A percentile compares a stretch with the other conserved stretches of the same genome.
Conservation (phyloP, 345 rosid genomes). For the Erodium maritimum region DNA sequence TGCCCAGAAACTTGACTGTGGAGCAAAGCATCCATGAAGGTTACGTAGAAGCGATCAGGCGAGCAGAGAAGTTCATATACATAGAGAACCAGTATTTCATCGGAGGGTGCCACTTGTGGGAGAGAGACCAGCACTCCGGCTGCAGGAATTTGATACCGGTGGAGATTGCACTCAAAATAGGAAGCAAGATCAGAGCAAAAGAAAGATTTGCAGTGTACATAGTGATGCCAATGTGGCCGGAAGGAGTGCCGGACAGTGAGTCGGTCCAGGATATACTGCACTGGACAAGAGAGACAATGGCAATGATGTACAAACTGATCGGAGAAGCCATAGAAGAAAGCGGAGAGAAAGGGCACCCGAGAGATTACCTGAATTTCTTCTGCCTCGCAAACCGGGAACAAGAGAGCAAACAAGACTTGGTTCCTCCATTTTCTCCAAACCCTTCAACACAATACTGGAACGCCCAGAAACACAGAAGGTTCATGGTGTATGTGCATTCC, state of each 20-base stretch:
- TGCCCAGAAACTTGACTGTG: slow-evolving; percentile 30
- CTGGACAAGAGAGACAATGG: slow-evolving; percentile 81
- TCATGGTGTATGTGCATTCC: slow-evolving; percentile 91
- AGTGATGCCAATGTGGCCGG: slow-evolving; percentile 96
- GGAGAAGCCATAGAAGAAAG: slow-evolving; percentile 55
- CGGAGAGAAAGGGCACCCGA: slow-evolving; percentile 43
- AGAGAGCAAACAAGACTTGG: slow-evolving; percentile 37
- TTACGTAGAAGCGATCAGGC: slow-evolving; percentile 62
- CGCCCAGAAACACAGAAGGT: slow-evolving; percentile 67
- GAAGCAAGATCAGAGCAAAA: slow-evolving; percentile 37
- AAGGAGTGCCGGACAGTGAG: slow-evolving; percentile 71
- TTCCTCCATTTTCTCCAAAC: slow-evolving; percentile 43
- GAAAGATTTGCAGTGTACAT: slow-evolving; percentile 73
- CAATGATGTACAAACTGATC: slow-evolving; percentile 66
- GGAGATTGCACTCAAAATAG: slow-evolving; percentile 69
- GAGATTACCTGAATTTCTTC: slow-evolving; percentile 73
- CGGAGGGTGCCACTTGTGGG: slow-evolving; percentile 77
- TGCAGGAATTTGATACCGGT: slow-evolving; percentile 74
- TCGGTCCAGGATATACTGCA: slow-evolving; percentile 76
- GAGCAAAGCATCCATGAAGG: slow-evolving; percentile 78
- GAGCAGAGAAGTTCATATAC: slow-evolving; percentile 67
- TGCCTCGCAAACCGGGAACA: slow-evolving; percentile 86
- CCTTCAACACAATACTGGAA: slow-evolving; percentile 61
- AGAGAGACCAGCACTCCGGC: slow-evolving; percentile 42
- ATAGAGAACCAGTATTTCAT: slow-evolving; percentile 87